Conservation (phyloP, 2,329 filamentous ascomycete genomes). For the Colletotrichum incanum region DNA sequence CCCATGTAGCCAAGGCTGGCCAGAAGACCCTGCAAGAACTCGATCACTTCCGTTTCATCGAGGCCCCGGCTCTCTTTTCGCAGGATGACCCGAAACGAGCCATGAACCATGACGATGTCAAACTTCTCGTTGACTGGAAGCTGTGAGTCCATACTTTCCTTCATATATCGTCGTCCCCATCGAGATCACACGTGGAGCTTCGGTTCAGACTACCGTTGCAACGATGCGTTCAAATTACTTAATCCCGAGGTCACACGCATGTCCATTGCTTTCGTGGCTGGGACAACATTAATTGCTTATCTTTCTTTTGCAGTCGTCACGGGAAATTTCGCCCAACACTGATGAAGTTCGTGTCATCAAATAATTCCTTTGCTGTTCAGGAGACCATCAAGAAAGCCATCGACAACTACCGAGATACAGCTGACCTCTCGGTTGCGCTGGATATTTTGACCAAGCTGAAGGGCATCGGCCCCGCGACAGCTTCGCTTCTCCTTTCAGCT, state of each 20-base stretch:
- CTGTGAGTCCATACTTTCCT: slow-evolving; percentile 64
- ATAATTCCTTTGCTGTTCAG: slow-evolving; percentile 64
- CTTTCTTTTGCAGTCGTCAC: slow-evolving; percentile 63
- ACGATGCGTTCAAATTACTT: background rate
- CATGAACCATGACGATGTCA: slow-evolving; percentile 72
- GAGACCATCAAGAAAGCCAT: slow-evolving; percentile 69
- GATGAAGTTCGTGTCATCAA: slow-evolving; percentile 74
- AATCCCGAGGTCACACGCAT: background rate
- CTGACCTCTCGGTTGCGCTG: slow-evolving; percentile 61
- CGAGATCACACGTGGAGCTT: background rate
- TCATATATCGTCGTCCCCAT: slow-evolving; percentile 2
- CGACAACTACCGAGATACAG: slow-evolving; percentile 57
- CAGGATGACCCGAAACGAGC: slow-evolving; percentile 50
- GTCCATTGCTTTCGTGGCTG: background rate
- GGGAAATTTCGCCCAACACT: slow-evolving; percentile 75
- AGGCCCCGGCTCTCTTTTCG: slow-evolving; percentile 65
- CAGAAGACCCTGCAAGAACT: slow-evolving; percentile 70
- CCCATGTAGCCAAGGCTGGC: slow-evolving; percentile 60
- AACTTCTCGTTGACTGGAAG: slow-evolving; percentile 79
- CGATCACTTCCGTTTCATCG: slow-evolving; percentile 72
- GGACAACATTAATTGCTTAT: background rate
- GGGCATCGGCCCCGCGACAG: slow-evolving; percentile 86
- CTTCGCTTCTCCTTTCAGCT: slow-evolving; percentile 80
- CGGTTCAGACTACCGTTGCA: background rate
- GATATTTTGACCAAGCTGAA: slow-evolving; percentile 72